phyloP scores from a whole-genome alignment of 2,329 filamentous ascomycete genomes.

The Claviceps humidiphila region DNA sequence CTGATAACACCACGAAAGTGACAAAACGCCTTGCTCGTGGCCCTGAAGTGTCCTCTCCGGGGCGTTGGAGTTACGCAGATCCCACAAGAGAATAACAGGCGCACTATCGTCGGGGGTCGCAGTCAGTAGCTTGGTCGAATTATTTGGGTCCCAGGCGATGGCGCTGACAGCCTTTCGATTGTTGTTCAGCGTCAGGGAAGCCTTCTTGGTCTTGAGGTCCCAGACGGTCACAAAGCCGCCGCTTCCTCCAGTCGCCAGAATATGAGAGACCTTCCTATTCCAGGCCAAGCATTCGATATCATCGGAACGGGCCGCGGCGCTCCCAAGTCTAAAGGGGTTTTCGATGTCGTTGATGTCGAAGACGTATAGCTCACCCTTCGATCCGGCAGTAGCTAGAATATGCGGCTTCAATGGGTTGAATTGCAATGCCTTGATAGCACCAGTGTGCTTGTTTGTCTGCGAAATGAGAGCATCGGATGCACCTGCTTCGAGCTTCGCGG shows the following conservation, averaged over 20 bases:
- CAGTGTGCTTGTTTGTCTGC: slow-evolving; percentile 78
- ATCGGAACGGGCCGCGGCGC: slow-evolving; percentile 74
- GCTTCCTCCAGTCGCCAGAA: slow-evolving; percentile 83
- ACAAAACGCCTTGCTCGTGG: slow-evolving; percentile 90
- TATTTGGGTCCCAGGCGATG: slow-evolving; percentile 94
- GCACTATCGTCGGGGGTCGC: slow-evolving; percentile 81
- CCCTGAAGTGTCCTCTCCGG: slow-evolving; percentile 79
- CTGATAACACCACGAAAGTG: slow-evolving; percentile 87
- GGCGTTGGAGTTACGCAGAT: slow-evolving; percentile 88
- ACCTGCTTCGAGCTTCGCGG: slow-evolving; percentile 49
- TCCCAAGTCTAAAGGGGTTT: slow-evolving; percentile 81
- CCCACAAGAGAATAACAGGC: slow-evolving; percentile 84
- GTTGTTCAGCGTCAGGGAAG: slow-evolving; percentile 89
- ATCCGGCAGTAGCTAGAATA: slow-evolving; percentile 80
- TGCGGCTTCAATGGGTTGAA: slow-evolving; percentile 92
- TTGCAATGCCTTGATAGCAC: slow-evolving; percentile 84
- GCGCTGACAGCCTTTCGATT: slow-evolving; percentile 89
- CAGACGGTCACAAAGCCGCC: slow-evolving; percentile 96
- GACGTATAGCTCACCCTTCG: slow-evolving; percentile 92
- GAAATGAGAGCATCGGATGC: slow-evolving; percentile 66
- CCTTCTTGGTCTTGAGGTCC: slow-evolving; percentile 97
- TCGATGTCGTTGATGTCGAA: slow-evolving; percentile 85
- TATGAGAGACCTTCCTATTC: slow-evolving; percentile 97
- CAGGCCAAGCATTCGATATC: slow-evolving; percentile 95
- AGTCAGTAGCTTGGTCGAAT: slow-evolving; percentile 86